A percentile compares a stretch with the other conserved stretches of the same genome.
These are phyloP conservation scores for Pseudocercospora musae DNA, from an alignment of 2,329 filamentous ascomycete genomes.

Conservation along the genomic window DNA sequence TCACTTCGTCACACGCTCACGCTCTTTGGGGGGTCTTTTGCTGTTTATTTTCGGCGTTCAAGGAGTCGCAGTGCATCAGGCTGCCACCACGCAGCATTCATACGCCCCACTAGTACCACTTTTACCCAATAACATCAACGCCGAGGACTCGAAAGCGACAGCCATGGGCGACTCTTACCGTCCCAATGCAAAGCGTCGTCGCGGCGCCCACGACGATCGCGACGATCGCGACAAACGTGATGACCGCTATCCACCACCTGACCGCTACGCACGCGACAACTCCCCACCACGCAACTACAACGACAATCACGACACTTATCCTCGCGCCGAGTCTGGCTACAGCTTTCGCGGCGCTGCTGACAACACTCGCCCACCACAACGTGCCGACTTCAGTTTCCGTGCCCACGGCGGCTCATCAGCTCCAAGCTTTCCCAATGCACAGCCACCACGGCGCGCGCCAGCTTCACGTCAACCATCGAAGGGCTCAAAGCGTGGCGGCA, in stretches of 20 bases:
- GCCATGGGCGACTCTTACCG: conserved; percentile 16
- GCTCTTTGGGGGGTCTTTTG: neutral
- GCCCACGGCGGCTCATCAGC: conserved; percentile 13
- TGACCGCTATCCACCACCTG: conserved; percentile 4
- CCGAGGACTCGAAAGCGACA: neutral
- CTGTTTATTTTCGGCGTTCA: neutral
- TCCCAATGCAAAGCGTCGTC: neutral
- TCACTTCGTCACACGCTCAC: neutral
- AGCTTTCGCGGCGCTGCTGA: conserved; percentile 28
- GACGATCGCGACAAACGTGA: neutral
- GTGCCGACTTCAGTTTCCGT: conserved; percentile 25
- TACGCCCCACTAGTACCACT: neutral
- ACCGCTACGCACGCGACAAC: neutral
- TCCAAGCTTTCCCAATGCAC: conserved; percentile 24
- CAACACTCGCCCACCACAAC: conserved; percentile 15
- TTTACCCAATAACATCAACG: neutral
- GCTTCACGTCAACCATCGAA: conserved; percentile 2
- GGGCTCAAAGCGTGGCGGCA: conserved; percentile 1
- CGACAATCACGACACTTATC: neutral
- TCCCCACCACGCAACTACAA: conserved; percentile 3
- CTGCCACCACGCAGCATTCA: neutral
- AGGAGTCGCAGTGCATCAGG: neutral
- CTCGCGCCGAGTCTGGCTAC: conserved; percentile 15
- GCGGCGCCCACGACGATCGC: neutral
- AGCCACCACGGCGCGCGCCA: conserved; percentile 15